Base-by-base conservation (phyloP, 129 eudicot species). In the Tanacetum coccineum region DNA sequence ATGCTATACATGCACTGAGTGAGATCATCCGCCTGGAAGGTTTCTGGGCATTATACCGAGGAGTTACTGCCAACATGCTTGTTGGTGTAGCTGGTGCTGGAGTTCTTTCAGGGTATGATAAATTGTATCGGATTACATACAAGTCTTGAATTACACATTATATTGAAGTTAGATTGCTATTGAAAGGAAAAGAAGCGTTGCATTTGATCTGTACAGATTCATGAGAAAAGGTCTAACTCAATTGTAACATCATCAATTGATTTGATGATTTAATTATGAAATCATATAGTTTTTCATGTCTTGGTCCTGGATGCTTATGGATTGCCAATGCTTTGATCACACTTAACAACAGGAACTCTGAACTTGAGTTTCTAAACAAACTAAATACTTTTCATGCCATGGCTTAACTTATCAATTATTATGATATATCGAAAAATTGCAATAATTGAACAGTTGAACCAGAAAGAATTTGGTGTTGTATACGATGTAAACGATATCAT, bases 21-120 rank as follows among this genome's bases (percentile, higher is more conserved):
- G 99, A 94, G 72, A 94, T 94, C 10, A 64, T 89, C 57, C 95
- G 86, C 11, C 66, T 59, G 9, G 99, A 94, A 79, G 99, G 99
- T 40, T 83, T 84, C 54, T 13, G 36, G 64, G 93, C 93, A 3
- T 87, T 94, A 36, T 94, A 69, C 56, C 71, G 87, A 50, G 99
- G 99, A 62, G 99, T 87, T 59, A 81, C 87, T 49, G 99, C 97
- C 50, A 94, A 94, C 74, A 84, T 94, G 86, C 93, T 94, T 75
- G 81, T 89, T 49, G 97, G 99, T 61, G 85, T 94, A 59, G 99
- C 97, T 32, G 99, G 99, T 67, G 99, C 99, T 20, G 97, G 99
- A 47, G 99, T 94, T 46, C 97, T 94, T 70, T 85, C 99, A 22
- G 99, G 99, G 21, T 94, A 94, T 70, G 99, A 94, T 76, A 71